Evolutionary conservation across 306 rosid species (phyloP), one percentile per base, ranked within the genome.

Genomic region (Vicia sativa): DNA sequence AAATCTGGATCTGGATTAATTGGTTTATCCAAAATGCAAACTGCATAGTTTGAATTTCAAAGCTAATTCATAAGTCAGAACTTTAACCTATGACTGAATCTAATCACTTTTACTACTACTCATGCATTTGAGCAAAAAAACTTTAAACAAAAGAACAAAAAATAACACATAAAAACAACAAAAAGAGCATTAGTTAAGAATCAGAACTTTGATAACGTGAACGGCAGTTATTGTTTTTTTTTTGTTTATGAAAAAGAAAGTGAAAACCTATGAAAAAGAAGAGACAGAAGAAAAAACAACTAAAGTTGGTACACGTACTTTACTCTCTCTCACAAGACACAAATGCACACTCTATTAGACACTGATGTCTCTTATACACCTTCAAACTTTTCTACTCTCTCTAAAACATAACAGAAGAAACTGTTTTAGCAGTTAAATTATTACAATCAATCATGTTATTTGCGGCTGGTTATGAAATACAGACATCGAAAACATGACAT

Each of bases 271-370:
- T 1, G 53, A 50, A 55, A 45, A 45, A 1, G 0, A 6, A 11
- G 35, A 39, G 42, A 35, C 54, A 76, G 39, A 67, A 46, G 12
- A 68, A 43, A 66, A 26, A 81, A 54, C 60, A 62, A 16, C 34
- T 41, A 37, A 46, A 15, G 54, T 31, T 9, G 53, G 16, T 62
- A 16, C 21, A 76, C 48, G 71, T 68, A 62, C 69, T 69, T 53
- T 37, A 25, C 15, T 74, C 19, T 43, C 42, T 63, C 35, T 12
- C 49, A 1, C 54, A 11, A 6, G 1, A 42, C 11, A 49, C 28
- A 1, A 21, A 21, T 2, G 23, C 16, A 53, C 16, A 11, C 65
- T 28, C 14, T 23, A 18, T 10, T 61, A 5, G 52, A 34, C 59
- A 59, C 15, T 28, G 43, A 14, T 41, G 65, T 10, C 42, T 45